phyloP scores from a whole-genome alignment of 768 basidiomycete genomes.

The Tricholoma saponaceum region DNA sequence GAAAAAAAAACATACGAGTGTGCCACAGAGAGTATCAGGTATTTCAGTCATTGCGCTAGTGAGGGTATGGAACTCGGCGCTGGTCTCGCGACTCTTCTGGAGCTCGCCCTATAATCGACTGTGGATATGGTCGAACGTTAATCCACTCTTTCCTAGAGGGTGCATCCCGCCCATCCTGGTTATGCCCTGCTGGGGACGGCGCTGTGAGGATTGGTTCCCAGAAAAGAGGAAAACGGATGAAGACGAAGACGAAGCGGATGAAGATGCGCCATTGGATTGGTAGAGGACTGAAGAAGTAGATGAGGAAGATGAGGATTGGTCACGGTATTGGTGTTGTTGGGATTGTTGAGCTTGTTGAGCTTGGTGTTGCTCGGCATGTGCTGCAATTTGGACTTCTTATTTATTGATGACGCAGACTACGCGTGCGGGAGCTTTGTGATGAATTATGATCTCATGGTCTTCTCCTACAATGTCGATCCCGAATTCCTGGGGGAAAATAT shows the following conservation, averaged over 20 bases:
- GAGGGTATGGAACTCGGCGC: slow-evolving; percentile 75
- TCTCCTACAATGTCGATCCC: slow-evolving; percentile 99
- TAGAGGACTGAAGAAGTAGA: slow-evolving; percentile 12
- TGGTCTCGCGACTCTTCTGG: slow-evolving; percentile 93
- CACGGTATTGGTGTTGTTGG: slow-evolving; percentile 30
- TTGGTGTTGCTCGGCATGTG: slow-evolving; percentile 66
- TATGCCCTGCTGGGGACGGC: slow-evolving; percentile 58
- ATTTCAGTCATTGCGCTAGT: slow-evolving; percentile 83
- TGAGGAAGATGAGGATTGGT: slow-evolving; percentile 18
- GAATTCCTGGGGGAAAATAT: slow-evolving; percentile 74
- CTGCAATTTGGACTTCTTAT: slow-evolving; percentile 76
- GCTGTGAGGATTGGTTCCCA: slow-evolving; percentile 36
- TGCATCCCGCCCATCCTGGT: slow-evolving; percentile 77
- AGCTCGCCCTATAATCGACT: slow-evolving; percentile 87
- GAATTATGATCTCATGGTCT: slow-evolving; percentile 96
- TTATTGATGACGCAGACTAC: slow-evolving; percentile 86
- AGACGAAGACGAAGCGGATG: background rate
- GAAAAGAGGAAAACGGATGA: slow-evolving; percentile 17
- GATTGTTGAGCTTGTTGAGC: slow-evolving; percentile 26
- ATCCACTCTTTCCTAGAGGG: slow-evolving; percentile 75
- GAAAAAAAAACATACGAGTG: slow-evolving; percentile 48
- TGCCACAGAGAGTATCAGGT: slow-evolving; percentile 85
- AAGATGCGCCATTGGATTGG: background rate
- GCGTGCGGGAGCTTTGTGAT: slow-evolving; percentile 97
- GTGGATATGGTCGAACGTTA: slow-evolving; percentile 91